These are phyloP conservation scores for Epichloe brachyelytri DNA, from an alignment of 2,329 filamentous ascomycete species.

Conservation along the genomic window DNA sequence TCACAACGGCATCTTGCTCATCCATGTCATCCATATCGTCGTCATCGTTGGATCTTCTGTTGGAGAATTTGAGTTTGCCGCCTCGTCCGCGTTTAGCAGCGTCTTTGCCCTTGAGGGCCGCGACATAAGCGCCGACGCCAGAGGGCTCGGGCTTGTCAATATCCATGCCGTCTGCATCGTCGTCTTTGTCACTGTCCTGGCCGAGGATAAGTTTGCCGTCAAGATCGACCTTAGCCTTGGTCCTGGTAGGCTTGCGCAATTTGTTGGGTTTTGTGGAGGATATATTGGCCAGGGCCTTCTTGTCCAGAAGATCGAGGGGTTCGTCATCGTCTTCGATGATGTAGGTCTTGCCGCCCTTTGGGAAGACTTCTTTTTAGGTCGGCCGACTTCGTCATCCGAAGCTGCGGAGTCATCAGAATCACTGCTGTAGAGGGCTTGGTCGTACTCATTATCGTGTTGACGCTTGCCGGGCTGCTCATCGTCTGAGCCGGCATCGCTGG, in stretches of 20 bases:
- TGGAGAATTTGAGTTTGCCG: slow-evolving; percentile 60
- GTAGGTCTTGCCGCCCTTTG: slow-evolving; percentile 58
- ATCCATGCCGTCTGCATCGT: slow-evolving; percentile 44
- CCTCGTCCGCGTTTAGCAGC: slow-evolving; percentile 50
- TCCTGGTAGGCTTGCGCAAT: slow-evolving; percentile 40
- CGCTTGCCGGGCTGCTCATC: slow-evolving; percentile 30
- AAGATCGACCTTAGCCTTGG: slow-evolving; percentile 56
- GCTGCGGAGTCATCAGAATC: slow-evolving; percentile 41
- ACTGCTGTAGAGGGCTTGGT: slow-evolving; percentile 87
- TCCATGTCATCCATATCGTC: slow-evolving; percentile 41
- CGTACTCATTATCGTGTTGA: slow-evolving; percentile 83
- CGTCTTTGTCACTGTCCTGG: slow-evolving; percentile 35
- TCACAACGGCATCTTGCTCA: slow-evolving; percentile 35
- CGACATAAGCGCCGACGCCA: slow-evolving; percentile 57
- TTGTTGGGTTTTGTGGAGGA: slow-evolving; percentile 75
- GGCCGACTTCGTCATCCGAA: slow-evolving; percentile 42
- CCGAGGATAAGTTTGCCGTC: slow-evolving; percentile 75
- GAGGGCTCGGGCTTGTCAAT: slow-evolving; percentile 49
- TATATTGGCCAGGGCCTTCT: slow-evolving; percentile 80
- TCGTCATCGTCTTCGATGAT: slow-evolving; percentile 93
- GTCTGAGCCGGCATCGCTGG: slow-evolving; percentile 36
- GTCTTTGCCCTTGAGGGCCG: slow-evolving; percentile 55
- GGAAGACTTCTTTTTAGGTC: slow-evolving; percentile 28
- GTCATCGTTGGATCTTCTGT: slow-evolving; percentile 37
- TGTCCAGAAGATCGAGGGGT: slow-evolving; percentile 84